Percentiles rank a stretch among this genome's conserved stretches.
Conservation (phyloP, 805 yeast genomes). For the Ascoidea rubescens region DNA sequence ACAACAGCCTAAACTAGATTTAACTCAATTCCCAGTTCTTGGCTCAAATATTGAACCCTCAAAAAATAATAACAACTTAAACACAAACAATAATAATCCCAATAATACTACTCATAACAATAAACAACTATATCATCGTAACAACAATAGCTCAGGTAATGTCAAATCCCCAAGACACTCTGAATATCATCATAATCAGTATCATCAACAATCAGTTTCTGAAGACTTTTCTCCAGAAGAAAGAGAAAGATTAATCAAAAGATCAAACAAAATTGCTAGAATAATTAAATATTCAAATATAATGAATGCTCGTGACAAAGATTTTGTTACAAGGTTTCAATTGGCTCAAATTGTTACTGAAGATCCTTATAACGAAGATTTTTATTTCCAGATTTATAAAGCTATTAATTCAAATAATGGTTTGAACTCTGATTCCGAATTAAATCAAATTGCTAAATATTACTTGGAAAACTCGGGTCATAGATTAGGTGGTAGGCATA, state of each 20-base stretch:
- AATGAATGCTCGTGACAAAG: conserved; percentile 96
- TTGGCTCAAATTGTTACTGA: conserved; percentile 91
- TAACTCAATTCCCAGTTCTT: conserved; percentile 9
- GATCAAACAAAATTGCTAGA: conserved; percentile 63
- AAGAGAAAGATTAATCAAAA: conserved; percentile 46
- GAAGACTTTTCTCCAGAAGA: conserved; percentile 55
- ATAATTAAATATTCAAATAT: conserved; percentile 79
- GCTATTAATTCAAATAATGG: conserved; percentile 38
- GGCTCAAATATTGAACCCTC: conserved; percentile 11
- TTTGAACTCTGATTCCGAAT: conserved; percentile 40
- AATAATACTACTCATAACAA: conserved; percentile 6
- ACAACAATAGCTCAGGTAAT: conserved; percentile 1
- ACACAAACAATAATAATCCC: conserved; percentile 7
- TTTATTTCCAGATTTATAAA: conserved; percentile 86
- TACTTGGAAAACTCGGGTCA: conserved; percentile 87
- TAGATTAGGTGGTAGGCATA: conserved; percentile 72
- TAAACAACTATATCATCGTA: conserved; percentile 27
- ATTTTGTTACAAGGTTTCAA: conserved; percentile 87
- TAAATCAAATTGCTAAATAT: conserved; percentile 82
- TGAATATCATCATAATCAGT: conserved; percentile 9
- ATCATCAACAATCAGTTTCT: conserved; percentile 11
- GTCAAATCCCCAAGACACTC: conserved; percentile 4
- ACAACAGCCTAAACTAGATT: conserved; percentile 11
- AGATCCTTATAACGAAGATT: conserved; percentile 95
- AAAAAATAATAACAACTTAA: conserved; percentile 12